A percentile compares a stretch with the other conserved stretches of the same genome.
These are phyloP conservation scores for Nakazawaea wickerhamii DNA, from an alignment of 805 yeast genomes.

Conservation along the genomic window DNA sequence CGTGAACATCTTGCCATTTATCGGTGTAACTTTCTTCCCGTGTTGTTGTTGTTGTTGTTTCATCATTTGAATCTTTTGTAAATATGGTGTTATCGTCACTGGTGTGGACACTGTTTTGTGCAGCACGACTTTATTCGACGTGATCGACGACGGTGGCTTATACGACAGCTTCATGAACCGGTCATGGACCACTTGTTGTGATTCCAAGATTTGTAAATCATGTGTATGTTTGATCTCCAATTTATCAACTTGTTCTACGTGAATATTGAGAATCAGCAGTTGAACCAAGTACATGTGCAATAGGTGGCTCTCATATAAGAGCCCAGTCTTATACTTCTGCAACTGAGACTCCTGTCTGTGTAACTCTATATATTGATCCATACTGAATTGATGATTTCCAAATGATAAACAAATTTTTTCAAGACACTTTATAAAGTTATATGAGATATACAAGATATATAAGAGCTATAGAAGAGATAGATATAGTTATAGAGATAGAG, in stretches of 20 bases:
- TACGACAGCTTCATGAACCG: neutral
- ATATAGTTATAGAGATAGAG: too few species aligned
- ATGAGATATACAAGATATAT: too few species aligned
- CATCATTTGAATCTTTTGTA: constrained; percentile 14
- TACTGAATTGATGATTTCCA: too few species aligned
- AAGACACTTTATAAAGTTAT: too few species aligned
- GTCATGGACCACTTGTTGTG: neutral
- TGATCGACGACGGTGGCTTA: constrained; percentile 7
- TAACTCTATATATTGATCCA: too few species aligned
- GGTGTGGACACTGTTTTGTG: neutral
- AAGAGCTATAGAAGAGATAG: too few species aligned
- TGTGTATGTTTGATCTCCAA: neutral
- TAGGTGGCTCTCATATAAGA: too few species aligned
- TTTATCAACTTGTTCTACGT: neutral
- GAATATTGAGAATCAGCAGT: neutral
- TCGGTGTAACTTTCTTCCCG: constrained; percentile 6
- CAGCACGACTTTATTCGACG: constrained; percentile 8
- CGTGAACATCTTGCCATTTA: constrained; percentile 11
- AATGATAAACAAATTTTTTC: too few species aligned
- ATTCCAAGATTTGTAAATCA: neutral
- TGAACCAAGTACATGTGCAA: constrained; percentile 1
- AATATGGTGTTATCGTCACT: constrained; percentile 21
- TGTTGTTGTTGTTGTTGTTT: constrained; percentile 1
- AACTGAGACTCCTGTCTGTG: constrained; percentile 8
- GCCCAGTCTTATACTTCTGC: constrained; percentile 14